Evolutionary conservation across 371 early-diverging fungal species (phyloP).

Genomic region (Zancudomyces culisetae): DNA sequence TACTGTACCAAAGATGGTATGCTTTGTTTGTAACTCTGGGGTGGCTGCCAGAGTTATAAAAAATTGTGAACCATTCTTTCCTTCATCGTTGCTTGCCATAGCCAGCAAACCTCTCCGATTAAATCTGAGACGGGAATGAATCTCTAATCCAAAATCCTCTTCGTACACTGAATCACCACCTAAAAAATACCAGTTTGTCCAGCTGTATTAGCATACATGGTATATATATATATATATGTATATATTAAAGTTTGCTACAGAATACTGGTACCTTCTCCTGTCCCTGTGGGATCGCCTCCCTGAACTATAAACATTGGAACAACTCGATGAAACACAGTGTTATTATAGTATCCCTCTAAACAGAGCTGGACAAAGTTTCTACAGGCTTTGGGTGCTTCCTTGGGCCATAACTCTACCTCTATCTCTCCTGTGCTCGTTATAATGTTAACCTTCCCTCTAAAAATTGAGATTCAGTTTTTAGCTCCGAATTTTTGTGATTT

Average conservation of each 20-base stretch:
- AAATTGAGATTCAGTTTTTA: no score
- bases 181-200: slow-evolving; percentile 1
- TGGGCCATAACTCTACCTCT: slow-evolving; percentile 83
- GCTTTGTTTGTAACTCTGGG: slow-evolving; percentile 61
- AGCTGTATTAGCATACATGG: no score
- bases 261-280: slow-evolving; percentile 38
- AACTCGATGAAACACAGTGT: slow-evolving; percentile 70
- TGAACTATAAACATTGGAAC: slow-evolving; percentile 82
- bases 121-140: slow-evolving; percentile 77
- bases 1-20: slow-evolving; percentile 85
- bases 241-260: no score
- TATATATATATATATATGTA: no score
- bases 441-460: slow-evolving; percentile 75
- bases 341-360: slow-evolving; percentile 65
- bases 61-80: slow-evolving; percentile 77
- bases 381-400: slow-evolving; percentile 76
- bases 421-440: slow-evolving; percentile 75
- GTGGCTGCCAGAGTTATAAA: slow-evolving; percentile 81
- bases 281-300: slow-evolving; percentile 85
- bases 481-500: no score
- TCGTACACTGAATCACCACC: slow-evolving; percentile 85
- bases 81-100: slow-evolving; percentile 68
- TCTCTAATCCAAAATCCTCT: slow-evolving; percentile 70
- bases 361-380: slow-evolving; percentile 87
- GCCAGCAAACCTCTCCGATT: slow-evolving; percentile 72